Conservation (phyloP, 495 filamentous ascomycete species). For the Penicillium coffeae region DNA sequence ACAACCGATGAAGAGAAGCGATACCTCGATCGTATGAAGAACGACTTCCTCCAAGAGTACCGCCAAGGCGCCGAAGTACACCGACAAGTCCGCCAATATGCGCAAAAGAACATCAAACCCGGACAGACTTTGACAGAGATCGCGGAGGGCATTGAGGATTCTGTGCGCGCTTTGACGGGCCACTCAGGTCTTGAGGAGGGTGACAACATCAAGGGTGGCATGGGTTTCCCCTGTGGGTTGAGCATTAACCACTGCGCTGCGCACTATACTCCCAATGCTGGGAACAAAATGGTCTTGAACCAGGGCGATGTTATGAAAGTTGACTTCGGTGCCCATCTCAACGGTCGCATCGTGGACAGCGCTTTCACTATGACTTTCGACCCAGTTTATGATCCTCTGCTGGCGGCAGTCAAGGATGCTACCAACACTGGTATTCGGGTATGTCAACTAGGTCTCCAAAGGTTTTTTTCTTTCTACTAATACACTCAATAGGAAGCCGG, state of each 20-base stretch:
- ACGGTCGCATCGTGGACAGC: constrained; percentile 62
- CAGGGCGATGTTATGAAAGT: constrained; percentile 62
- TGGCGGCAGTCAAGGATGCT: constrained; percentile 58
- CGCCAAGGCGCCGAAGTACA: constrained; percentile 80
- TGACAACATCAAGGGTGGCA: constrained; percentile 51
- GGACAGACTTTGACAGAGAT: constrained; percentile 57
- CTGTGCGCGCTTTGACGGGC: constrained; percentile 53
- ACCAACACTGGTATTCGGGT: constrained; percentile 60
- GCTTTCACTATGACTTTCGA: constrained; percentile 63
- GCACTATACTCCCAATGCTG: constrained; percentile 62
- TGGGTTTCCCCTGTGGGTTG: constrained; percentile 62
- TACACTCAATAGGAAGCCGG: constrained; percentile 49
- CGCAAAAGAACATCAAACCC: constrained; percentile 52
- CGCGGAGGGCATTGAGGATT: constrained; percentile 58
- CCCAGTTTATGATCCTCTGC: constrained; percentile 56
- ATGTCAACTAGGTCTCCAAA: constrained; percentile 1
- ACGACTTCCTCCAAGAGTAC: constrained; percentile 81
- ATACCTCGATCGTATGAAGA: constrained; percentile 77
- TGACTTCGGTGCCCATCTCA: constrained; percentile 64
- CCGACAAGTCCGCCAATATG: constrained; percentile 57
- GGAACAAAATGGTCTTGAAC: constrained; percentile 55
- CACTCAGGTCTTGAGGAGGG: constrained; percentile 57
- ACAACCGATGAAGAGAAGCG: constrained; percentile 86
- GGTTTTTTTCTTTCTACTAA: constrained; percentile 5
- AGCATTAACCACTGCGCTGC: constrained; percentile 58